Evolutionary conservation across 257 asterid species (phyloP).

Genomic region (Phtheirospermum japonicum): DNA sequence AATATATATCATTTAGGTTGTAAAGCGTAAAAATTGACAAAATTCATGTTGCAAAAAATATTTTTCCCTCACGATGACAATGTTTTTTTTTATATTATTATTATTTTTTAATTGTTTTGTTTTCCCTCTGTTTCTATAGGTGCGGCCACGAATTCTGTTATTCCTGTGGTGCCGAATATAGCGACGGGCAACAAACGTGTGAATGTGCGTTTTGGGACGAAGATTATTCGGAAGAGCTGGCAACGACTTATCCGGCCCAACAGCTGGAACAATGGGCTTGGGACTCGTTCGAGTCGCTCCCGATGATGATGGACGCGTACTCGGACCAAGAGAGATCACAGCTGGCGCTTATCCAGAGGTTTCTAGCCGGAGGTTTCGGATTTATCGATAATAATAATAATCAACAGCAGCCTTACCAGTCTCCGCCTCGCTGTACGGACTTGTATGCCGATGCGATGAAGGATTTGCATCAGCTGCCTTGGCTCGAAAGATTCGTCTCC

Average conservation of each 20-base stretch:
- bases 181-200: conserved; percentile 57
- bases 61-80: too few relatives aligned
- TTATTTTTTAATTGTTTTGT: not conserved
- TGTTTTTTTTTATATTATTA: too few relatives aligned
- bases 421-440: conserved; percentile 72
- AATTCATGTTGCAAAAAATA: too few relatives aligned
- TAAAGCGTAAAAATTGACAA: too few relatives aligned
- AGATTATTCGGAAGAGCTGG: conserved; percentile 42
- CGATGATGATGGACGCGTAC: conserved; percentile 73
- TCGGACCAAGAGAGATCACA: conserved; percentile 96
- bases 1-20: too few relatives aligned
- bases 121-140: conserved; percentile 36
- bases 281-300: conserved; percentile 80
- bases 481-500: conserved; percentile 95
- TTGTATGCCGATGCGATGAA: conserved; percentile 85
- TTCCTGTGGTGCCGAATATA: conserved; percentile 67
- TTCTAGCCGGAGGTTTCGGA: conserved; percentile 84
- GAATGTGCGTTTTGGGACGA: conserved; percentile 69
- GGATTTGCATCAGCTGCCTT: conserved; percentile 93
- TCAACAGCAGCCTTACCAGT: conserved; percentile 37
- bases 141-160: conserved; percentile 88
- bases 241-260: conserved; percentile 43
- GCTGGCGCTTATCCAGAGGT: conserved; percentile 83
- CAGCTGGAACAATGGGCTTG: conserved; percentile 86
- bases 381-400: conserved; percentile 42